Evolutionary conservation across 495 filamentous ascomycete species (phyloP), one percentile per base, ranked within the genome.

Genomic region (Cudoniella acicularis): DNA sequence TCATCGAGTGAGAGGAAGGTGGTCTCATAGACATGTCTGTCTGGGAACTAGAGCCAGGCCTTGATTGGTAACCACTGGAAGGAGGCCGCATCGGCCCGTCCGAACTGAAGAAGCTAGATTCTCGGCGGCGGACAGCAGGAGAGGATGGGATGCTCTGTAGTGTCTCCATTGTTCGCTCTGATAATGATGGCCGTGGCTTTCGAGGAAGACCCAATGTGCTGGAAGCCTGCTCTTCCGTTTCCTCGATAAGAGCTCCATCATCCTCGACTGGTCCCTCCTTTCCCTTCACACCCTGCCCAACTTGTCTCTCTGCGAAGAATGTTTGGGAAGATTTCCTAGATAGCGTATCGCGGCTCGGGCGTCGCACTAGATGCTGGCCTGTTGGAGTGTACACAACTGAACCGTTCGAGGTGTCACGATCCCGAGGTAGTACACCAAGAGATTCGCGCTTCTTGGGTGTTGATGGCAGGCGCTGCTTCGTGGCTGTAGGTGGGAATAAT

Each of bases 141-240:
- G 87, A 87, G 0, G 84, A 77, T 2, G 87, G 83, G 20, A 89
- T 77, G 48, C 79, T 75, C 25, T 86, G 75, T 11, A 90, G 69
- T 0, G 84, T 87, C 60, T 88, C 85, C 30, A 87, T 82, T 10
- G 87, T 87, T 42, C 87, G 74, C 50, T 90, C 87, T 13, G 84
- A 86, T 21, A 90, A 70, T 1, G 87, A 89, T 21, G 83, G 81
- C 17, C 65, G 45, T 48, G 64, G 22, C 36, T 52, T 57, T 52
- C 51, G 49, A 30, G 55, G n/a, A n/a, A 20, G 25, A 18, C 24
- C 70, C 13, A 4, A 20, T 50, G 23, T 21, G 9, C 16, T 8
- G 61, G 18, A 66, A 52, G 24, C 57, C 59, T 22, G 53, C 49
- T 62, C 41, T 21, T 41, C 55, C 13, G 21, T 18, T 16, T 58